Evolutionary conservation across 1,284 basidiomycete genomes (phyloP), one percentile per base, ranked within the genome.

Genomic region (Phaffia rhodozyma): DNA sequence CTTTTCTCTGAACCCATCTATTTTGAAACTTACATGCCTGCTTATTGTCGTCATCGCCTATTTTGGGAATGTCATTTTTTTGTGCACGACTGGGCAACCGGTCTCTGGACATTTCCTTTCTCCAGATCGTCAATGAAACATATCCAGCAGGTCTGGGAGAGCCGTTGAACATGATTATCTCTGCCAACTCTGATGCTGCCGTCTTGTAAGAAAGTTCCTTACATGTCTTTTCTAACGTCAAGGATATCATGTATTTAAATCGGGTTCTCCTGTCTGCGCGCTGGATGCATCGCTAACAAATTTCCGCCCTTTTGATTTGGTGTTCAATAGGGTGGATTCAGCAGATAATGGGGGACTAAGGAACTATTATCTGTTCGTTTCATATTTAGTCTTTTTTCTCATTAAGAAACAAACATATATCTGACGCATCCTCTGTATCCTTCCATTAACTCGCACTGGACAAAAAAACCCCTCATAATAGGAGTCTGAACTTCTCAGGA

Each of bases 81-180:
- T 43, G 38, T 43, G 13, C 38, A 43, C 13, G 38, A 43, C 38
- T 43, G 38, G 38, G 38, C 38, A 43, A 43, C 38, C 13, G 38
- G 13, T 43, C 38, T 43, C 9, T 34, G 32, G 32, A 9, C 9
- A 34, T 34, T 5, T 5, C 25, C 13, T 34, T 51, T n/a, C 11
- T 3, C 20, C 67, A 84, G 83, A 71, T 78, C 72, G 80, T 86
- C 29, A 78, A 82, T 61, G 72, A 77, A 47, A 86, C 90, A 23
- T 84, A 79, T 70, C 87, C 89, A 20, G 71, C 78, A 58, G 88
- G 89, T 9, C 82, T 88, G 61, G 88, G 89, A 51, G 93, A 97
- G 76, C 93, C 92, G 3, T 76, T 97, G 63, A 97, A 97, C 69
- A 80, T 83, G 62, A 90, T 97, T 71, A 77, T 97, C 38, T 86